These are phyloP conservation scores for Patellaria atrata DNA, from an alignment of 495 filamentous ascomycete genomes.

Conservation along the genomic window DNA sequence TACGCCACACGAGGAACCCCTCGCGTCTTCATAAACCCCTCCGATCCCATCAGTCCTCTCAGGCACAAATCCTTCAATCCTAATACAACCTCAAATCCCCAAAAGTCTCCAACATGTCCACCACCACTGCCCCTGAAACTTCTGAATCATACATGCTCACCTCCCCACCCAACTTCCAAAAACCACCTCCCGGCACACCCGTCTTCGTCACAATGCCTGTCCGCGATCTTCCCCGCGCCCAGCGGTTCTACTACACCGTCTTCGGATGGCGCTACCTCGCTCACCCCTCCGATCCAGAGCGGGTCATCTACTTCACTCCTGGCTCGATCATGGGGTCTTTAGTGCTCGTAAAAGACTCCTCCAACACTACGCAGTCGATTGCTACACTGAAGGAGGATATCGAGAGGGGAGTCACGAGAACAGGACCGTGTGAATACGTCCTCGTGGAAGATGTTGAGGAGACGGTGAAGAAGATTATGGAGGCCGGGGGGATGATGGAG, in stretches of 20 bases:
- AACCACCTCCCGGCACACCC: conserved; percentile 1
- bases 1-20: too few relatives aligned
- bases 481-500: conserved; percentile 2
- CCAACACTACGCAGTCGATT: neutral
- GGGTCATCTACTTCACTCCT: conserved; percentile 4
- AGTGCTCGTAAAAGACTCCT: neutral
- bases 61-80: too few relatives aligned
- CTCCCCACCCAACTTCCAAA: conserved; percentile 2
- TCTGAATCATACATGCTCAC: too few relatives aligned
- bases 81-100: too few relatives aligned
- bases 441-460: conserved; percentile 1
- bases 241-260: conserved; percentile 4
- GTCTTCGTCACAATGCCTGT: conserved; percentile 2
- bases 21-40: too few relatives aligned
- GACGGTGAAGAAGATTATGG: conserved; percentile 2
- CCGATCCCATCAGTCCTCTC: too few relatives aligned
- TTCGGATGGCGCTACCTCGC: conserved; percentile 2
- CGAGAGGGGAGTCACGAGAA: neutral
- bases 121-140: too few relatives aligned
- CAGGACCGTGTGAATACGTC: conserved; percentile 2
- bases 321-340: conserved; percentile 3
- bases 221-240: neutral
- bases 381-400: neutral
- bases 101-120: too few relatives aligned
- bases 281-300: neutral